Percentiles rank a stretch among this genome's conserved stretches.
Conservation (phyloP, 345 rosid species). For the Rhizophora apiculata region DNA sequence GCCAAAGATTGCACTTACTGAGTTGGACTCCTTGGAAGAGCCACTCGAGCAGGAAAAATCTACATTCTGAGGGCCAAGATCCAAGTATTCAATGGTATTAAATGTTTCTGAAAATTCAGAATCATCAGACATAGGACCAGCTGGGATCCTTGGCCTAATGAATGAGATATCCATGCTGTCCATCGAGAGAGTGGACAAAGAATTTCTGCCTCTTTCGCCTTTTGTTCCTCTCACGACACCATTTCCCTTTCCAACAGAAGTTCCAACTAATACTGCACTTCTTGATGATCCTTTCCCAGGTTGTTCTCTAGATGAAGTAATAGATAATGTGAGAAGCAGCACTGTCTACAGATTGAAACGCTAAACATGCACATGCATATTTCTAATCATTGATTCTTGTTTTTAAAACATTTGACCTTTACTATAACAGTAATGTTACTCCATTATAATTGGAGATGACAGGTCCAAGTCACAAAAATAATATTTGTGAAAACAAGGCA, state of each 20-base stretch:
- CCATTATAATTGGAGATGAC: too few relatives aligned
- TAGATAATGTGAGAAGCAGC: neutral
- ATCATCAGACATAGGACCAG: slow-evolving; percentile 31
- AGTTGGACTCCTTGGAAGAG: slow-evolving; percentile 34
- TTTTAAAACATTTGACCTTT: too few relatives aligned
- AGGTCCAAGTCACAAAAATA: too few relatives aligned
- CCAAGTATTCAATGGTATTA: slow-evolving; percentile 37
- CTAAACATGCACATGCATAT: too few relatives aligned
- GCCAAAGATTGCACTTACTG: slow-evolving; percentile 26
- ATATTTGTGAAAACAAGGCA: too few relatives aligned
- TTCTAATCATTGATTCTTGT: too few relatives aligned
- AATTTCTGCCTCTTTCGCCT: slow-evolving; percentile 32
- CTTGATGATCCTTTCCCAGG: slow-evolving; percentile 26
- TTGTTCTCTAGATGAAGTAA: slow-evolving; percentile 32
- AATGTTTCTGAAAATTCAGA: slow-evolving; percentile 19
- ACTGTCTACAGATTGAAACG: too few relatives aligned
- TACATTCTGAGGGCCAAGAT: slow-evolving; percentile 27
- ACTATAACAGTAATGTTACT: too few relatives aligned
- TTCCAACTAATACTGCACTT: slow-evolving; percentile 30
- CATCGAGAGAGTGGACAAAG: slow-evolving; percentile 31
- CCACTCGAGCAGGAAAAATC: slow-evolving; percentile 23
- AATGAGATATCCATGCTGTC: slow-evolving; percentile 33
- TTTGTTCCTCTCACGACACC: slow-evolving; percentile 16
- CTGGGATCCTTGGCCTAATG: slow-evolving; percentile 28
- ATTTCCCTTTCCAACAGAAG: slow-evolving; percentile 27